Base-by-base conservation (phyloP, 805 yeast species). In the Candida easanensis region DNA sequence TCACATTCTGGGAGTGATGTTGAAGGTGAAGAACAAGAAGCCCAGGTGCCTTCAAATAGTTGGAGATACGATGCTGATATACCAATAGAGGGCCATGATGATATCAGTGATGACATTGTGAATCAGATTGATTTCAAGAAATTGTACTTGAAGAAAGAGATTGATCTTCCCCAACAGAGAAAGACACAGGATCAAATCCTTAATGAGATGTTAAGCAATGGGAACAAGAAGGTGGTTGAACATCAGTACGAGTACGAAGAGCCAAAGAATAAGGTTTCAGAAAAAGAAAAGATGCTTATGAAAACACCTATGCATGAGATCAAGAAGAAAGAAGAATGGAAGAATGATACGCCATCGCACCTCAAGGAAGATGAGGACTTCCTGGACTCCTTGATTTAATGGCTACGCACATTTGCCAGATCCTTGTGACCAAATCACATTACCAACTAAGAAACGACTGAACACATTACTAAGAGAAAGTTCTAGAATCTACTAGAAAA, bases 21-120 rank as follows among this genome's bases (percentile, higher is more conserved):
- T 42, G 41, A 44, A 15, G 48, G 39, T 4, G 53, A 48, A 21
- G 49, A 45, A 15, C 56, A 52, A 2, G 38, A 52, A 3, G 42
- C 40, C 14, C 46, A 48, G 21, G 40, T 30, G 2, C 45, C 46
- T 5, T 31, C 62, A 11, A 56, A 60, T 11, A 49, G 42, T 1
- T 48, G 52, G 39, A 54, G 59, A 38, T 55, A 53, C 34, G 53
- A 51, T 11, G 61, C 53, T 6, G 57, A 49, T 5, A 42, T 59
- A 5, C 50, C 52, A 18, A 53, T 55, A n/a, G 40, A 42, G 10
- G 53, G 49, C 2, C 34, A 47, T 14, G 53, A 50, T 33, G 42
- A 45, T 11, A 44, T 38, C 4, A 33, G 34, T 5, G 54, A 56
- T 11, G 43, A 39, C 4, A 9, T 47, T 1, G 33, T 53, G 10